Evolutionary conservation across 2,329 filamentous ascomycete genomes (phyloP), one percentile per base, ranked within the genome.

Genomic region (Neopestalotiopsis rosae): DNA sequence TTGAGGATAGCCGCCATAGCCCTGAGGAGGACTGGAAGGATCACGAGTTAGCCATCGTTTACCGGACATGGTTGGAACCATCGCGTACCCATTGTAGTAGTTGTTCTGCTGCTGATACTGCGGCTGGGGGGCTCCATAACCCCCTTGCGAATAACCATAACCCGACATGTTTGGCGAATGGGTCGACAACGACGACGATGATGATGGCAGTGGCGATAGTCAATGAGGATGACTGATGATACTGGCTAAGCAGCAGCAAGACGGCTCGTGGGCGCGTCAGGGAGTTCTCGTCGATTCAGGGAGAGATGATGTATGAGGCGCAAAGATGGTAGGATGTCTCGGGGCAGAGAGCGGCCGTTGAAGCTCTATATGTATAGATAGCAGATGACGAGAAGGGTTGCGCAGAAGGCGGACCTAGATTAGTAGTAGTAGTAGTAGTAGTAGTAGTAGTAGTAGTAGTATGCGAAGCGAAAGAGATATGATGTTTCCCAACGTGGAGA

Each of bases 1-100:
- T 68, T 80, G 82, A 62, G 84, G 82, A 76, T 88, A 87, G 69
- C 81, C 81, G 75, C 80, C 81, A 72, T 88, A 89, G 67, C 76
- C 78, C 62, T 82, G 83, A 68, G 84, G 82, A 28, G 81, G 81
- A 68, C 82, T 83, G 70, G 65, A 6, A 28, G 45, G 28, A 17
- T 28, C 24, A 28, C 32, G 49, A 14, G 52, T 57, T 65, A 65
- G 67, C 30, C 52, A 70, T 42, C 34, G 34, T 30, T 40, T 34
- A 34, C 20, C 24, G 38, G 61, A 69, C 65, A 40, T 5, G n/a
- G 5, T n/a, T 28, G 24, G 42, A 34, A 52, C 32, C 9, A 14
- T 72, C 45, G 52, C 69, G 68, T 76, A 78, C 77, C 69, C 61
- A 28, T 58, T 75, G 62, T 77, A 74, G 65, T 78, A 78, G 65